Base-by-base conservation (phyloP, 306 rosid species). In the Arachis hypogaea region DNA sequence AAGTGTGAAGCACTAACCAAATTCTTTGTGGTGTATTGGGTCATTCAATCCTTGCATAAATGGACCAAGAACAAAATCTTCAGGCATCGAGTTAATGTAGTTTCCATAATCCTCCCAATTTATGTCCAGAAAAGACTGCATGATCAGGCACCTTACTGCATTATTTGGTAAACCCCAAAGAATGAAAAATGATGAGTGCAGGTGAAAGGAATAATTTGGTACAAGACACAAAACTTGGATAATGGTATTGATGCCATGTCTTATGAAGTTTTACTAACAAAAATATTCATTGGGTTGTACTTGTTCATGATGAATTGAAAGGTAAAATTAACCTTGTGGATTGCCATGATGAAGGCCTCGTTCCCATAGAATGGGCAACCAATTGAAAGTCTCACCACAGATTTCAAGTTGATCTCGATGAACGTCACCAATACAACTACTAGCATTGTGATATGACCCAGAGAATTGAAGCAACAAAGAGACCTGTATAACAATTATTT, bases 81-180 rank as follows among this genome's bases (percentile, higher is more conserved):
- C 88, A 63, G 96, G 98, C 76, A 93, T 87, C 10, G 85, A 81
- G 55, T 82, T 84, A 69, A 86, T 69, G 81, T 61, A 86, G 74
- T 77, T 85, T 71, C 87, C 92, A 78, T 81, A 70, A 43, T 66
- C 75, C 81, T 81, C 79, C 98, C 95, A 88, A 55, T 85, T 85
- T 71, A 91, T 82, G 71, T 73, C 91, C 76, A 91, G 83, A 80
- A 93, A 89, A 78, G 96, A 89, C 80, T 85, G 91, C 97, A 93
- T 91, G 85, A 91, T 86, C 88, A 91, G 79, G 92, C 94, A 88
- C 86, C 98, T 88, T 71, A 93, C 98, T 93, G 90, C 96, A 85
- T 77, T 66, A 73, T 71, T 83, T 63, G 75, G 44, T 57, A 74
- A 81, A 75, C 74, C 67, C 11, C 55, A 45, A 16, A 62, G 61